These are phyloP conservation scores for Ettlia oleoabundans DNA, from an alignment of 139 green algal genomes.

Conservation along the genomic window DNA sequence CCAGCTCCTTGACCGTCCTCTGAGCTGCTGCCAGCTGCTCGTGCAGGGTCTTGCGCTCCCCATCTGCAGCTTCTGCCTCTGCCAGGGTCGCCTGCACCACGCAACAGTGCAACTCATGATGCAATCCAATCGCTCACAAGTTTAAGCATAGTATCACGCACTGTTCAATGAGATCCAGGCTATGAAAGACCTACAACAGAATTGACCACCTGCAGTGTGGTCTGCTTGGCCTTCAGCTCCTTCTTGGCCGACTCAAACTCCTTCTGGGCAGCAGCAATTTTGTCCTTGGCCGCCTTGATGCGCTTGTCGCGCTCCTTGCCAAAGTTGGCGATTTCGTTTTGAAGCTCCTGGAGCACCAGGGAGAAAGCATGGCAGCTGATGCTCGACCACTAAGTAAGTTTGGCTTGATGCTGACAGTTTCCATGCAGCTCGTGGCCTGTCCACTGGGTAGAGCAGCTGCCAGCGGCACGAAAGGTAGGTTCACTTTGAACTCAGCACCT, in stretches of 20 bases:
- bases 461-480: too few species aligned
- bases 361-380: too few species aligned
- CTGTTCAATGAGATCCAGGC: too few species aligned
- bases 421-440: too few species aligned
- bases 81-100: conserved; percentile 39
- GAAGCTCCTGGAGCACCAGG: conserved; percentile 69
- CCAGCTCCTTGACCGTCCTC: conserved; percentile 47
- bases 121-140: too few species aligned
- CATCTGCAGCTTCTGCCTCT: conserved; percentile 67
- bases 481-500: too few species aligned
- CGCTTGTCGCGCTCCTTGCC: conserved; percentile 72
- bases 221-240: conserved; percentile 48
- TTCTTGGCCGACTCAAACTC: conserved; percentile 64
- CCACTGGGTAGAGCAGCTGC: too few species aligned
- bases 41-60: conserved; percentile 62
- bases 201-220: conserved; percentile 33
- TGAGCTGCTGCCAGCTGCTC: conserved; percentile 64
- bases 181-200: too few species aligned
- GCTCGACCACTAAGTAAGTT: background rate
- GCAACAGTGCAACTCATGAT: too few species aligned
- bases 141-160: too few species aligned
- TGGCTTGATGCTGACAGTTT: too few species aligned
- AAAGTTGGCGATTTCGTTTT: conserved; percentile 85
- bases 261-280: conserved; percentile 79
- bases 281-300: conserved; percentile 74